Evolutionary conservation across 176 grass and related monocot species (phyloP).

Genomic region (Typha latifolia): DNA sequence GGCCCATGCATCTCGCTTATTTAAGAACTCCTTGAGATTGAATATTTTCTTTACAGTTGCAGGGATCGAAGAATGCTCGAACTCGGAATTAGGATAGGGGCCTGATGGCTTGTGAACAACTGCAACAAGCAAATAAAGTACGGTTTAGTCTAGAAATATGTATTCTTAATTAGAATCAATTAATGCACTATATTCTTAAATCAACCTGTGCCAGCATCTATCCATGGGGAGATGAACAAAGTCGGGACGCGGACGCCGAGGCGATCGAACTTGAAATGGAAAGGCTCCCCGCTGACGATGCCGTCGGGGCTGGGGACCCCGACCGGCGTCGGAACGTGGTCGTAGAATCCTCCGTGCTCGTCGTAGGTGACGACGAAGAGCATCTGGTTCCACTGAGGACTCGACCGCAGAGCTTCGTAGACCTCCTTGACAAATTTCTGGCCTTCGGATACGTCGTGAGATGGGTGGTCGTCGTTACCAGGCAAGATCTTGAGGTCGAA

Average conservation of each 20-base stretch:
- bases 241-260: constrained; percentile 70
- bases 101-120: constrained; percentile 50
- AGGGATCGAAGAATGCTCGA: constrained; percentile 78
- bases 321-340: constrained; percentile 52
- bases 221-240: constrained; percentile 70
- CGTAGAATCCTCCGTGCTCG: constrained; percentile 83
- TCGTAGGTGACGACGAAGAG: constrained; percentile 73
- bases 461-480: constrained; percentile 78
- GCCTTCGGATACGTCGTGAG: constrained; percentile 58
- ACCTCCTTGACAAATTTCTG: constrained; percentile 72
- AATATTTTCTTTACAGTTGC: constrained; percentile 83
- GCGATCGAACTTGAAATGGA: constrained; percentile 66
- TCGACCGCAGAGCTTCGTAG: constrained; percentile 48
- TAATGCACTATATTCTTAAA: too few species aligned
- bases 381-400: constrained; percentile 66
- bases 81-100: constrained; percentile 47
- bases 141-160: background rate
- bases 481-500: constrained; percentile 55
- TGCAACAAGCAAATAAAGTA: constrained; percentile 2
- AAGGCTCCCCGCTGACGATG: constrained; percentile 28
- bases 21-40: constrained; percentile 64
- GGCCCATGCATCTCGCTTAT: constrained; percentile 62
- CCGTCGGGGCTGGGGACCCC: constrained; percentile 67
- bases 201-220: constrained; percentile 52
- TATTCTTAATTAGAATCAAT: background rate